phyloP scores from a whole-genome alignment of 176 grass and related monocot species.

The Carex littledalei region DNA sequence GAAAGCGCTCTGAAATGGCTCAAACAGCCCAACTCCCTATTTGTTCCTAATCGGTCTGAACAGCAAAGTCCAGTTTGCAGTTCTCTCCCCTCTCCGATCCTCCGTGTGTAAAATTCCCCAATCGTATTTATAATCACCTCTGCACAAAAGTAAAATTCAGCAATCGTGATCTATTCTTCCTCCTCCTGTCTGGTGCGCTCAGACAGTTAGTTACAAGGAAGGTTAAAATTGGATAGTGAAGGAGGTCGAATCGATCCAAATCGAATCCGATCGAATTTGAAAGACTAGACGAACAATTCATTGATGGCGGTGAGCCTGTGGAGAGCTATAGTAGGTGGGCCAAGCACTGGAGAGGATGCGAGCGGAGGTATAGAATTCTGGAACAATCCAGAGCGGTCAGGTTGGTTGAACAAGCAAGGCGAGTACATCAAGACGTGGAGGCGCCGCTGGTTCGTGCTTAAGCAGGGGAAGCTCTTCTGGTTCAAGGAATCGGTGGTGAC shows the following conservation, averaged over 20 bases:
- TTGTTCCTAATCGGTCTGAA: not conserved
- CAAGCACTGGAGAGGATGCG: constrained; percentile 15
- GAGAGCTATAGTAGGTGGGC: constrained; percentile 43
- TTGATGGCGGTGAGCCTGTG: constrained; percentile 68
- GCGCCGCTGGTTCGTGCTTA: constrained; percentile 95
- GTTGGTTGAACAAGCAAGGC: constrained; percentile 92
- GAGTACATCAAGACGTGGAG: constrained; percentile 99
- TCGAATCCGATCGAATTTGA: not conserved
- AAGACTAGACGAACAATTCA: not conserved
- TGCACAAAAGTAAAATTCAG: not conserved
- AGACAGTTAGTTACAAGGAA: not conserved
- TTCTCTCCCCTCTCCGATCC: not conserved
- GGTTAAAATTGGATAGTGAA: not conserved
- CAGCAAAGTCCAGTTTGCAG: not conserved
- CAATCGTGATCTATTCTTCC: not conserved
- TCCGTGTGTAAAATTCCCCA: not conserved
- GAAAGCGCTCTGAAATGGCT: not conserved
- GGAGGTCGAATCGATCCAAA: not conserved
- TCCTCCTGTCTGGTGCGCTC: not conserved
- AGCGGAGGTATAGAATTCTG: constrained; percentile 80
- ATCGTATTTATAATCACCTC: not conserved
- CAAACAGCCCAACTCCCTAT: not conserved
- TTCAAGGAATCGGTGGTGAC: constrained; percentile 79
- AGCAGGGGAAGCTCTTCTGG: constrained; percentile 94
- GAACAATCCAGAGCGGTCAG: constrained; percentile 55